Percentiles rank a stretch among this genome's conserved stretches.
Evolutionary conservation across 2,329 filamentous ascomycete species (phyloP).

Genomic region (Dactylellina cionopaga): DNA sequence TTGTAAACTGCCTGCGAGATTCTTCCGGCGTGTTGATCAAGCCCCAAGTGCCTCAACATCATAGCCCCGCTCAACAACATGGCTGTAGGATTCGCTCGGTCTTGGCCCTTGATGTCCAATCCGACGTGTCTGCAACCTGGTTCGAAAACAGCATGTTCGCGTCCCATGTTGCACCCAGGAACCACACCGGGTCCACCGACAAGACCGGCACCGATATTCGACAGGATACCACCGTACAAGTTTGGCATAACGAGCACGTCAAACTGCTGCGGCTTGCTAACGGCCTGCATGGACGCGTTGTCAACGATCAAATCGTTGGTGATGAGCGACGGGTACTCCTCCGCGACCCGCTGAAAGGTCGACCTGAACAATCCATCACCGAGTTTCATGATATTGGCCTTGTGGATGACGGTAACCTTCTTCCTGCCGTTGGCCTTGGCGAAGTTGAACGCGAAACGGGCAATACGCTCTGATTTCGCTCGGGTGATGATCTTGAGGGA

Average conservation of each 20-base stretch:
- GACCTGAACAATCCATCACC: conserved; percentile 98
- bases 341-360: conserved; percentile 91
- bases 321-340: conserved; percentile 95
- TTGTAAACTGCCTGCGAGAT: conserved; percentile 69
- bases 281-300: conserved; percentile 99
- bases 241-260: conserved; percentile 99
- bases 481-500: conserved; percentile 99
- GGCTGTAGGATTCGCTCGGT: conserved; percentile 97
- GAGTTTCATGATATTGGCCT: conserved; percentile 99
- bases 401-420: conserved; percentile 99
- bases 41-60: conserved; percentile 94
- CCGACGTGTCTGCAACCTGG: conserved; percentile 99
- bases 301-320: conserved; percentile 99
- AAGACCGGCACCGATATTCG: conserved; percentile 97
- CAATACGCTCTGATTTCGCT: conserved; percentile 98
- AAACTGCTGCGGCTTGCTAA: conserved; percentile 95
- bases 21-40: conserved; percentile 97
- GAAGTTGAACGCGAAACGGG: conserved; percentile 98
- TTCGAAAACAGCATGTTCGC: conserved; percentile 97
- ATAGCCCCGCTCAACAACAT: conserved; percentile 95
- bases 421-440: conserved; percentile 98
- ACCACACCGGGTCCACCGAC: conserved; percentile 97
- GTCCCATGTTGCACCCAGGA: conserved; percentile 99
- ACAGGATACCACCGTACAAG: conserved; percentile 97
- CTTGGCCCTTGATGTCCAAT: conserved; percentile 99